phyloP scores from a whole-genome alignment of 306 rosid genomes.

The Inga laurina region DNA sequence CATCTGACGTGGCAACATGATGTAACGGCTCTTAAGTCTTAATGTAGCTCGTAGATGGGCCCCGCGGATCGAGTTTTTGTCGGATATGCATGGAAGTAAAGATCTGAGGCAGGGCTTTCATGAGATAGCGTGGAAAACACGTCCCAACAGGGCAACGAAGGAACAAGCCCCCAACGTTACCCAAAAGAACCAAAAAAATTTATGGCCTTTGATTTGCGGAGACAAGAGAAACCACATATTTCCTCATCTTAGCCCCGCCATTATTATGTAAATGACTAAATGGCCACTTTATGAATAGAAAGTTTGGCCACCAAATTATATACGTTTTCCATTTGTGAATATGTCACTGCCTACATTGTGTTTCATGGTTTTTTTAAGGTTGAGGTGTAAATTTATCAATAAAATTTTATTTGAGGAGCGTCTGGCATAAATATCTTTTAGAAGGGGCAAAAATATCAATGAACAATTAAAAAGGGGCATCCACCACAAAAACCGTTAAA shows the following conservation, averaged over 20 bases:
- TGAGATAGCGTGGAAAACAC: conserved; percentile 31
- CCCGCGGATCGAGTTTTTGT: conserved; percentile 4
- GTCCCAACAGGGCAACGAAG: conserved; percentile 17
- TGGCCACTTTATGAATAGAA: conserved; percentile 40
- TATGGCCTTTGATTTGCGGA: conserved; percentile 44
- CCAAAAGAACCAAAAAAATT: neutral
- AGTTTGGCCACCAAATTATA: conserved; percentile 43
- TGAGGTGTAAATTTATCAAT: too few species aligned
- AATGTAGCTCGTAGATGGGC: conserved; percentile 12
- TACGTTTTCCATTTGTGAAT: conserved; percentile 19
- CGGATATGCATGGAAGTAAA: neutral
- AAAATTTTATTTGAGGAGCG: too few species aligned
- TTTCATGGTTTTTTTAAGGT: neutral
- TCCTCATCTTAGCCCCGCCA: conserved; percentile 9
- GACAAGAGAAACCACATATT: conserved; percentile 26
- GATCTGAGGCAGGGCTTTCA: neutral
- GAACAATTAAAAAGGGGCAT: too few species aligned
- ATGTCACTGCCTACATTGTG: conserved; percentile 29
- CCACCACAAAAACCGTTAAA: too few species aligned
- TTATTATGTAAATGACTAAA: conserved; percentile 23
- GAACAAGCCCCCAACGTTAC: conserved; percentile 52
- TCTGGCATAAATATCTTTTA: too few species aligned
- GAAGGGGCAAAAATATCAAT: too few species aligned
- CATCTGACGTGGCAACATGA: conserved; percentile 19
- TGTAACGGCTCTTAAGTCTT: conserved; percentile 19